Base-by-base conservation (phyloP, 1,284 basidiomycete genomes). In the Phylloboletellus chloephorus region DNA sequence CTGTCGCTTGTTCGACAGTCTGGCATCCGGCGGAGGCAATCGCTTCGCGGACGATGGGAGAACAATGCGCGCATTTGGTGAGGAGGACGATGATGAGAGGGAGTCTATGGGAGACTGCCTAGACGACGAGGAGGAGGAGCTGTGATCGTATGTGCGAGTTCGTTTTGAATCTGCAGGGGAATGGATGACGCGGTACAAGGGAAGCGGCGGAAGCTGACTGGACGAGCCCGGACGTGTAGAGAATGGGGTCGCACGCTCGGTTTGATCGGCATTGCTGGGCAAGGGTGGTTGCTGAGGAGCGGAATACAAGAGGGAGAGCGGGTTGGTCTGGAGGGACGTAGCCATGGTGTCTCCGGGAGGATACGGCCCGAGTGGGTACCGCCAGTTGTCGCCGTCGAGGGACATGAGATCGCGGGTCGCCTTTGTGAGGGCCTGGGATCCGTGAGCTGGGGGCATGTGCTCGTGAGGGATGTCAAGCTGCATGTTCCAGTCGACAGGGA, bases 381-480 rank as follows among this genome's bases (percentile, higher is more conserved):
- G 44, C 56, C 50, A 58, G 30, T 47, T 58, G 25, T 60, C 61
- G 2, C 37, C 46, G 29, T 64, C 64, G 1, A 65, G 45, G 2
- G 60, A 54, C 63, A 64, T 65, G 19, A 66, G 60, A 46, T 65
- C 63, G 59, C 82, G 84, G 0, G 83, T 87, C 0, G 82, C 83
- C 57, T 79, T 82, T 34, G 77, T 63, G 44, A 87, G 69, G 8
- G 78, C 76, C 43, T 84, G 75, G 41, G 67, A 76, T 26, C 68
- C 68, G 34, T 55, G 67, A 30, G 66, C 53, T 5, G 63, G 60
- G 2, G 60, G 62, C 49, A 65, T 63, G 24, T 65, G 61, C 15
- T 64, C 63, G 47, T 64, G 63, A 16, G 57, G 51, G 38, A 61
- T 51, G 31, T 64, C 63, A 10, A 63, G 47, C 23, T 67, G 58